Percentiles rank a stretch among this genome's conserved stretches.
phyloP scores from a whole-genome alignment of 2,329 filamentous ascomycete genomes.

The Pezicula neosporulosa region DNA sequence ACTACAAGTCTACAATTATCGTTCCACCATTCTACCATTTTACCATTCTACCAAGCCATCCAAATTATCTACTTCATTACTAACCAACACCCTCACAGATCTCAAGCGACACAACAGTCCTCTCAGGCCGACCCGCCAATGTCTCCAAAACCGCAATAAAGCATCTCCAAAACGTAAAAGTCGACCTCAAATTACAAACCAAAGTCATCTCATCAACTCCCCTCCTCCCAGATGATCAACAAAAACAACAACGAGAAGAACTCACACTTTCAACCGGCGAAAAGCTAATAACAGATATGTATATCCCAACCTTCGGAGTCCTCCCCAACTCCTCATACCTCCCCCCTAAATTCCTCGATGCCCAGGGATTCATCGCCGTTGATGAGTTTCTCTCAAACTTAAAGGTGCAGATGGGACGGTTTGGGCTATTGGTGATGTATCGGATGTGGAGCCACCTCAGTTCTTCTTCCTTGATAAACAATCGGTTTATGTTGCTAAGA shows the following conservation, averaged over 20 bases:
- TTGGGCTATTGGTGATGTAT: constrained; percentile 26
- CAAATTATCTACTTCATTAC: not conserved
- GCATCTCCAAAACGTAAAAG: constrained; percentile 47
- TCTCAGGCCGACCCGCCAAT: constrained; percentile 16
- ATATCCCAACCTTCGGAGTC: constrained; percentile 54
- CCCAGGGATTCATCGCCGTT: constrained; percentile 41
- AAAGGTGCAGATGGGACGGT: constrained; percentile 33
- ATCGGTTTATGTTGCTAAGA: constrained; percentile 19
- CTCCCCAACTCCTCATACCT: constrained; percentile 53
- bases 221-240: constrained; percentile 38
- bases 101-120: constrained; percentile 27
- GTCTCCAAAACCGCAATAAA: constrained; percentile 25
- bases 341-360: constrained; percentile 40
- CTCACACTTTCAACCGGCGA: constrained; percentile 45
- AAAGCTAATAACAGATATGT: constrained; percentile 48
- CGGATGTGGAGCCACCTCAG: constrained; percentile 18
- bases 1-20: too few relatives aligned
- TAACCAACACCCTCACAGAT: constrained; percentile 11
- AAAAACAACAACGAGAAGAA: too few relatives aligned
- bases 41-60: not conserved
- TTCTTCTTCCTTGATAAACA: constrained; percentile 17
- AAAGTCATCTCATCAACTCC: constrained; percentile 35
- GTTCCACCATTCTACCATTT: too few relatives aligned
- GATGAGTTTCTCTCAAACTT: constrained; percentile 50
- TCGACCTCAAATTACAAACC: constrained; percentile 42